Evolutionary conservation across 345 rosid genomes (phyloP), one percentile per base, ranked within the genome.

Genomic region (Sonneratia alba): DNA sequence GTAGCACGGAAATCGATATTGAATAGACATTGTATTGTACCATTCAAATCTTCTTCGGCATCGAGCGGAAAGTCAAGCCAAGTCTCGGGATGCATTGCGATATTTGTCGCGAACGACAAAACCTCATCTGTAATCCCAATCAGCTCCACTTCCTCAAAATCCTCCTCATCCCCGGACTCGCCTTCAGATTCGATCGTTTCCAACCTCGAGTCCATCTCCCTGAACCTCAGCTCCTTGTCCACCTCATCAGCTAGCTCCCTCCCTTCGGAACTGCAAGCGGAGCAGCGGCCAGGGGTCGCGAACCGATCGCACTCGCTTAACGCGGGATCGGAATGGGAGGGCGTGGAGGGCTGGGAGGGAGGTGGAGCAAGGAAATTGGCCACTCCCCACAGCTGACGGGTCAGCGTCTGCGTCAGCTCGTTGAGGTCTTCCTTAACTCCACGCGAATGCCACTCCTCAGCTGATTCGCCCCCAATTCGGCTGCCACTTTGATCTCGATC

Each of bases 61-160:
- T 93, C 97, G 27, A 91, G 85, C 15, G 98, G 96, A 38, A 91
- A 91, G 85, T 91, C 98, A 72, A 91, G 76, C 98, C 98, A 94
- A 19, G 97, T 91, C 81, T 94, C 97, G 0, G 97, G 97, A 86
- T 91, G 97, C 84, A 88, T 79, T 34, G 96, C 91, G 67, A 91
- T 90, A 70, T 94, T 93, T 69, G 84, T 81, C 0, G 97, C 98
- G 63, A 91, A 94, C 8, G 88, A 84, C 83, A 94, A 79, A 27
- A 91, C 96, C 85, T 91, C 97, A 51, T 88, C 92, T 4, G 88
- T 90, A 48, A 94, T 82, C 78, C 98, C 97, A 14, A 87, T 74
- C 6, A 80, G 87, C 75, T 76, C 74, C 40, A 69, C 78, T 77
- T 78, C 84, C 56, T 66, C 74, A 6, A 61, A 77, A 19, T 56